Base-by-base conservation (phyloP, 1,284 basidiomycete genomes). In the Cystobasidium slooffiae region DNA sequence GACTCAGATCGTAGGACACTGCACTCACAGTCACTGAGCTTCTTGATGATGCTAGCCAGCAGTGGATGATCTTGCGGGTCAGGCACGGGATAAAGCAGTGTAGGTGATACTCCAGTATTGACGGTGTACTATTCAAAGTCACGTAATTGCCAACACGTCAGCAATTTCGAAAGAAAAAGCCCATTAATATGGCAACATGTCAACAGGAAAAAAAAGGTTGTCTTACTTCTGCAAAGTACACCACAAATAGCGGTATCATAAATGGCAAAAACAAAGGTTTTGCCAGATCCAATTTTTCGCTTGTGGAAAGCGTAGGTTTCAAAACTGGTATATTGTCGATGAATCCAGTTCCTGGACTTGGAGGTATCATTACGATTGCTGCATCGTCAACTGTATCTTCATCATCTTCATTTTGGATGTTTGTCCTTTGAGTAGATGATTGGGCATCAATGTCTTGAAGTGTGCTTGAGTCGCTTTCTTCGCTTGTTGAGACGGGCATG, bases 21-120 rank as follows among this genome's bases (percentile, higher is more conserved):
- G 12, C 22, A 53, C 70, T 53, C 46, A 73, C 70, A 99, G 81
- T 99, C 96, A 44, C 92, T 86, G 43, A 96, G 86, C 0, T 88
- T 90, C 78, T 91, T 88, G 77, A 98, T 93, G 74, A 97, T 85
- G 79, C 86, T 88, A 80, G 88, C 86, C 66, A 93, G 82, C 58
- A 94, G 79, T 79, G 90, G 85, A 80, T 89, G 84, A 51, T 84
- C 80, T 49, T 87, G 83, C 1, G 85, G 81, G 0, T 86, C 83
- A 0, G 96, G 96, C 12, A 97, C 86, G 0, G 93, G 90, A 80
- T 97, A 99, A 16, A 98, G 83, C 12, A 99, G 85, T 0, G 94
- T 97, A 0, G 96, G 95, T 12, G 93, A 88, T 12, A 97, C 88
- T 24, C 94, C 94, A 88, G 93, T 75, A 52, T 78, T 81, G 65